phyloP scores from a whole-genome alignment of 768 basidiomycete genomes.

The Boletus rubropictus region DNA sequence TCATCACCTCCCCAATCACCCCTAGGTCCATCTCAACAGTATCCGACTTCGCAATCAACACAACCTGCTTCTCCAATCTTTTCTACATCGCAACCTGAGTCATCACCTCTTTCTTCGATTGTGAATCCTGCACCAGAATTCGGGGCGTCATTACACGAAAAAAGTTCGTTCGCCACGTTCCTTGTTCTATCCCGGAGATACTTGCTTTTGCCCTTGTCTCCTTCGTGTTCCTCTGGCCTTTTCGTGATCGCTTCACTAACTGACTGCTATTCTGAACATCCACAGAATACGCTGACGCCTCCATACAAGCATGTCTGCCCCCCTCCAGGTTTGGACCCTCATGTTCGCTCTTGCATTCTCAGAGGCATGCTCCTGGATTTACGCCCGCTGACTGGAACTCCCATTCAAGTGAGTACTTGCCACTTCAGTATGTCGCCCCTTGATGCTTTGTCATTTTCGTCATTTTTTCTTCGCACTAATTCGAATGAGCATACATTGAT shows the following conservation, averaged over 20 bases:
- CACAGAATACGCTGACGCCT: slow-evolving; percentile 12
- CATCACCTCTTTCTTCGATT: neutral
- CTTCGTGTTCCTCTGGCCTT: neutral
- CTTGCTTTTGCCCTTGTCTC: neutral
- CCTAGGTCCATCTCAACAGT: neutral
- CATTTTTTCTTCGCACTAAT: neutral
- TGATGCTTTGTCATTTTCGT: neutral
- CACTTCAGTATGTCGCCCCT: neutral
- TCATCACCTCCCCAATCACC: neutral
- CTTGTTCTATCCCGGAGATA: neutral
- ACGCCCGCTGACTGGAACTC: slow-evolving; percentile 8
- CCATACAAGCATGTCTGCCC: slow-evolving; percentile 10
- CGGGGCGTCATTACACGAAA: neutral
- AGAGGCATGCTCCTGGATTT: neutral
- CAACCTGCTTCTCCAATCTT: neutral
- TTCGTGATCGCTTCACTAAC: neutral
- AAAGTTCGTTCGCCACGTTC: slow-evolving; percentile 1
- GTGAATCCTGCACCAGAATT: neutral
- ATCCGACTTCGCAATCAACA: neutral
- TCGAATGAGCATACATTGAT: neutral
- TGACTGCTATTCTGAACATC: neutral
- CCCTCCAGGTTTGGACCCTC: neutral
- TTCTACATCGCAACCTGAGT: neutral
- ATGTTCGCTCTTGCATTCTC: neutral
- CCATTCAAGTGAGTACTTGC: slow-evolving; percentile 4